Evolutionary conservation across 768 basidiomycete genomes (phyloP).

Genomic region (Cystobasidium ongulense): DNA sequence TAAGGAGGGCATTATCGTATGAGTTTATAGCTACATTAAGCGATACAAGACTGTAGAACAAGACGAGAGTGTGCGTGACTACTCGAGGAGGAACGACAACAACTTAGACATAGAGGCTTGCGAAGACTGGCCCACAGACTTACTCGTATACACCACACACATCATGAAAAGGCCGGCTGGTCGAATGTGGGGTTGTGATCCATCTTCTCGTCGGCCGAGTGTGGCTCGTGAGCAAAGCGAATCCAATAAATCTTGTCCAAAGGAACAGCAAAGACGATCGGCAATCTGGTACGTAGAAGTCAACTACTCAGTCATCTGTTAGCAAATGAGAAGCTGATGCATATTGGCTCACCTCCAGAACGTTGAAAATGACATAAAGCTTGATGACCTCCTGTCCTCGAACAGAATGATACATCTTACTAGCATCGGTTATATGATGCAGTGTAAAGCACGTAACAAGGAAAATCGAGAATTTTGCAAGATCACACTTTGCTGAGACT

Average conservation of each 20-base stretch:
- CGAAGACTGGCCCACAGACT: conserved; percentile 39
- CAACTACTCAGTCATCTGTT: too few relatives aligned
- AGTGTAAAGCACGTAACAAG: conserved; percentile 65
- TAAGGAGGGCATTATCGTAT: conserved; percentile 89
- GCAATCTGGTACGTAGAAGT: too few relatives aligned
- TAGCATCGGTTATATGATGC: conserved; percentile 78
- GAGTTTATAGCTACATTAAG: conserved; percentile 97
- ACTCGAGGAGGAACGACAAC: neutral
- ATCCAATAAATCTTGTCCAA: conserved; percentile 95
- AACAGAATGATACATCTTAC: conserved; percentile 95
- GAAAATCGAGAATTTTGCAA: conserved; percentile 71
- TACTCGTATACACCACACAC: conserved; percentile 73
- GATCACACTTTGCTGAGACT: conserved; percentile 83
- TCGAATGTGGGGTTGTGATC: conserved; percentile 56
- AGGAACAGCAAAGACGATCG: conserved; percentile 85
- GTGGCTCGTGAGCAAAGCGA: conserved; percentile 91
- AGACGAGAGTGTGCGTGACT: conserved; percentile 87
- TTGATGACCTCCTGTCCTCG: conserved; percentile 98
- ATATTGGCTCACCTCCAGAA: conserved; percentile 66
- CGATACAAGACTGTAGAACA: conserved; percentile 88
- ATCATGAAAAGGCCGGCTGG: conserved; percentile 77
- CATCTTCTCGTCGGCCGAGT: conserved; percentile 54
- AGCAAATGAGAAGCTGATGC: neutral
- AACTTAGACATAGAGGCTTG: neutral
- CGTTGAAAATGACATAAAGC: conserved; percentile 97